Evolutionary conservation across 208 protist genomes (phyloP), one percentile per base, ranked within the genome.

Genomic region (Acanthamoeba rhysodes): DNA sequence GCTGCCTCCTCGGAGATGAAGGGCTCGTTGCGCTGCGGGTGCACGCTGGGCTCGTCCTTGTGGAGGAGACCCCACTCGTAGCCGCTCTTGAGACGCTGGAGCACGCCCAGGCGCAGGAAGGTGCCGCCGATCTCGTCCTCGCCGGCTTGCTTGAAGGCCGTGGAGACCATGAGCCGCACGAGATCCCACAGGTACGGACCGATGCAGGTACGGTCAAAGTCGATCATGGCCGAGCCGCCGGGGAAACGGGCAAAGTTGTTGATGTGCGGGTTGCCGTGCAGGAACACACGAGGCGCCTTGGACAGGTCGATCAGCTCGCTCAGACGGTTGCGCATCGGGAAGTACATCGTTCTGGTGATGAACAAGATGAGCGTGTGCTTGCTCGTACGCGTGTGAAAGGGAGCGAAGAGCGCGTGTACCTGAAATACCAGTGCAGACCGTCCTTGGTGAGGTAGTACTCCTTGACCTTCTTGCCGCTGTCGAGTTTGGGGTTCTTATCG

Each of bases 201-300:
- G 29, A 82, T 74, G 70, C 88, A 93, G 41, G 57, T 37, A 5
- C 88, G 50, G 22, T 93, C 88, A 74, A 93, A 93, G 59, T 93
- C 88, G 59, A 93, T 93, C 88, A 93, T 93, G 29, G 68, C 64
- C 41, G 68, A 82, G 50, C 88, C 88, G 68, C n/a, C n/a, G 27
- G 64, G 68, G 88, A 93, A 82, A 24, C 64, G 64, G 70, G 88
- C 88, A 59, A 82, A 93, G 88, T 93, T 93, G 70, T 93, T 93
- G 70, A 93, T 50, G 34, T 93, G 88, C 37, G 88, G 88, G 59
- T 93, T 93, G 41, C 88, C 88, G 70, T 93, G 88, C 24, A 93
- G 70, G 88, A 82, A 93, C 32, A 93, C 88, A 24, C 70, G 64
- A 37, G 70, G 70, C 7, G 70, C 64, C 64, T 80, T 93, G 57